These are phyloP conservation scores for Colletotrichum lindemuthianum DNA, from an alignment of 2,329 filamentous ascomycete genomes.

Conservation along the genomic window DNA sequence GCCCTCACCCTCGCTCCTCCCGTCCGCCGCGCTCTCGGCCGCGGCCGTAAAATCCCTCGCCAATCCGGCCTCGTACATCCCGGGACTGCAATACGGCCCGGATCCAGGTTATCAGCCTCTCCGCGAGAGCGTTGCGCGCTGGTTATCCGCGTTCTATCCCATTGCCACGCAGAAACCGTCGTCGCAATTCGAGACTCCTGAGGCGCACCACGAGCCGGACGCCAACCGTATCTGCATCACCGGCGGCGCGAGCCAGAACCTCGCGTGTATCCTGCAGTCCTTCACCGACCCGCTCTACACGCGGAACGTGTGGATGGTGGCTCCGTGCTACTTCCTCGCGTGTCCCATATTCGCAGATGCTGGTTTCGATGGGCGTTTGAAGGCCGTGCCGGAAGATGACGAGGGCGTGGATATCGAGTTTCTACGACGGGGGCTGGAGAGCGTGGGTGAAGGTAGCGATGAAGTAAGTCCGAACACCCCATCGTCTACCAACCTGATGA, in stretches of 20 bases:
- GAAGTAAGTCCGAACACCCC: constrained; percentile 9
- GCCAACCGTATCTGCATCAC: constrained; percentile 79
- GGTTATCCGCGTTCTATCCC: constrained; percentile 73
- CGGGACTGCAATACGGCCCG: constrained; percentile 81
- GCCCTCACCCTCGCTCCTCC: constrained; percentile 72
- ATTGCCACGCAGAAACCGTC: constrained; percentile 27
- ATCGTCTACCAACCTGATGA: background rate
- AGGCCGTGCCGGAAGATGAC: constrained; percentile 78
- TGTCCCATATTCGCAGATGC: constrained; percentile 87
- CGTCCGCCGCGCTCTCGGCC: constrained; percentile 67
- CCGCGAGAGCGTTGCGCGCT: constrained; percentile 73
- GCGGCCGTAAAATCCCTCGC: constrained; percentile 71
- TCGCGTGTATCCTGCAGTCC: constrained; percentile 80
- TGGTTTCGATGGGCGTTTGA: constrained; percentile 74
- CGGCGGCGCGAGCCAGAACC: constrained; percentile 85
- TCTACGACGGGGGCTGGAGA: constrained; percentile 58
- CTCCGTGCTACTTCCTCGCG: constrained; percentile 85
- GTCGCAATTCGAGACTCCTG: background rate
- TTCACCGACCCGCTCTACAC: constrained; percentile 85
- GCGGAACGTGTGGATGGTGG: constrained; percentile 79
- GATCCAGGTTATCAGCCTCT: constrained; percentile 79
- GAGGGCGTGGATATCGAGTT: constrained; percentile 78
- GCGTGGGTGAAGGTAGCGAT: constrained; percentile 11
- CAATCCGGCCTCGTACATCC: constrained; percentile 65
- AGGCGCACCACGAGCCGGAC: constrained; percentile 44